Percentiles rank a stretch among this genome's conserved stretches.
Conservation (phyloP, 2,329 filamentous ascomycete genomes). For the Aspergillus sp. region DNA sequence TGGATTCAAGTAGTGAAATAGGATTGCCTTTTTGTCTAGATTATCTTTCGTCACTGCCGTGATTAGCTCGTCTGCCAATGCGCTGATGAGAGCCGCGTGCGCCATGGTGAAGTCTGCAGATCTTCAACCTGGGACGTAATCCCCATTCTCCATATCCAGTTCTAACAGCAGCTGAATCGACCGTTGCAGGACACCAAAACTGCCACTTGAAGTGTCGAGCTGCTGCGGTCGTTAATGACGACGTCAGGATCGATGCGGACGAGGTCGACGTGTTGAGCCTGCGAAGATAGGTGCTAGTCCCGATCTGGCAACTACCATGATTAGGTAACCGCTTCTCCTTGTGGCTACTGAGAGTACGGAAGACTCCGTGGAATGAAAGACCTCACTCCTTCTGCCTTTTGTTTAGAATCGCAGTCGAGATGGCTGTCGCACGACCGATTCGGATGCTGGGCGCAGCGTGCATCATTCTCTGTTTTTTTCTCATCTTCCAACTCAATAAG, state of each 20-base stretch:
- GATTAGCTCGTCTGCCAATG: constrained; percentile 64
- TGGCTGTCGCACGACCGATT: constrained; percentile 81
- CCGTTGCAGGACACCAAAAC: too few species aligned
- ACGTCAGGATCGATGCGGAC: background rate
- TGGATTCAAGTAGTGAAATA: background rate
- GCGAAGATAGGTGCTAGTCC: constrained; percentile 15
- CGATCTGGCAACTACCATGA: constrained; percentile 2
- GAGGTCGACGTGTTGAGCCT: constrained; percentile 8
- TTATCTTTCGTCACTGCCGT: constrained; percentile 50
- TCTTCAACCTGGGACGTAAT: background rate
- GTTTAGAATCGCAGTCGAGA: constrained; percentile 34
- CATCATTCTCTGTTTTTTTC: constrained; percentile 65
- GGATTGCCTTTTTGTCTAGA: constrained; percentile 38
- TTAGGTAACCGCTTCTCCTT: background rate
- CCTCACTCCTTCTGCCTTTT: constrained; percentile 7
- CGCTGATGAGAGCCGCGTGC: constrained; percentile 56
- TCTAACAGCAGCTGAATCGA: background rate
- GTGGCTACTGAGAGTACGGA: background rate
- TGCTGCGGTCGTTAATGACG: too few species aligned
- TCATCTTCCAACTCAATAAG: constrained; percentile 66
- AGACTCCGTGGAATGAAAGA: background rate
- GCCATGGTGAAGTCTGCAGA: constrained; percentile 49
- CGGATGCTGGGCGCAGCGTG: constrained; percentile 67
- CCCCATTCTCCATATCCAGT: background rate
- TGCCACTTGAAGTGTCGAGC: too few species aligned